Conservation (phyloP, 2,329 filamentous ascomycete genomes). For the Colletotrichum musicola region DNA sequence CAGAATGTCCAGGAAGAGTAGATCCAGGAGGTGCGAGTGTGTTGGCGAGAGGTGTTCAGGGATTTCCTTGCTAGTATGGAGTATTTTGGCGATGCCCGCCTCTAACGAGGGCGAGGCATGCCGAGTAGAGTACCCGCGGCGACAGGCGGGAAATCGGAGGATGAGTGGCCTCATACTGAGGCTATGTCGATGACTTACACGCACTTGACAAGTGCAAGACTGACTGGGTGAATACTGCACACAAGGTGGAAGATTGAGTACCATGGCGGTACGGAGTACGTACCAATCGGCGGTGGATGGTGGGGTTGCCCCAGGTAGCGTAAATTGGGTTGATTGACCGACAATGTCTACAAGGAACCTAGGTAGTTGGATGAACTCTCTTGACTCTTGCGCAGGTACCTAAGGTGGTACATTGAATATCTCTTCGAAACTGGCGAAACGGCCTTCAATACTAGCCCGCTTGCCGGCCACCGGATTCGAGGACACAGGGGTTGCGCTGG, state of each 20-base stretch:
- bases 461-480: not conserved
- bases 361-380: not conserved
- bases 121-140: constrained; percentile 20
- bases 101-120: constrained; percentile 11
- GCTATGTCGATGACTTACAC: constrained; percentile 28
- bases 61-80: constrained; percentile 49
- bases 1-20: constrained; percentile 70
- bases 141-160: not conserved
- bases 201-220: not conserved
- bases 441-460: not conserved
- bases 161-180: constrained; percentile 20
- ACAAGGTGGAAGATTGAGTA: no score
- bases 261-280: no score
- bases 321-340: not conserved
- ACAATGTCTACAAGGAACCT: not conserved
- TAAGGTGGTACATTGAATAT: not conserved
- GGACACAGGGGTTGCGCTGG: no score
- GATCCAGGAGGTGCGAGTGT: constrained; percentile 73
- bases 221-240: not conserved
- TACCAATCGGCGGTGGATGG: no score
- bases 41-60: constrained; percentile 66
- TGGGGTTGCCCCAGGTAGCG: no score
- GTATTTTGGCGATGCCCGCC: constrained; percentile 22
- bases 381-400: not conserved
- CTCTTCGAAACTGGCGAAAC: not conserved